Percentiles rank a stretch among this genome's conserved stretches.
phyloP scores from a whole-genome alignment of 2,329 filamentous ascomycete genomes.

The Fusarium subglutinans region DNA sequence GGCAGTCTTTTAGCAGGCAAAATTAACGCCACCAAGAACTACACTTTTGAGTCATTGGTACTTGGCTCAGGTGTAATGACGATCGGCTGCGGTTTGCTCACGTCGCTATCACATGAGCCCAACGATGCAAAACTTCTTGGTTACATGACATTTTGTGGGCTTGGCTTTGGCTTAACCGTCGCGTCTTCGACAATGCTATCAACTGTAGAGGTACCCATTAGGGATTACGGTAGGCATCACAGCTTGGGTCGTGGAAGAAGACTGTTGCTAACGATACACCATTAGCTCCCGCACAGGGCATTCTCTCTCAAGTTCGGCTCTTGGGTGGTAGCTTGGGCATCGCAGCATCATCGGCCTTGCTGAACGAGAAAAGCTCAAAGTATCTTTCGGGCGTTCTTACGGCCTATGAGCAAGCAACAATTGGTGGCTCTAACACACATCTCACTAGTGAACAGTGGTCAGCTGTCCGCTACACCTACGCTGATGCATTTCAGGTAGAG shows the following conservation, averaged over 20 bases:
- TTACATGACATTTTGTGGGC: slow-evolving; percentile 60
- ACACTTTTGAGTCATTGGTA: slow-evolving; percentile 55
- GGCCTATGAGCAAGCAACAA: slow-evolving; percentile 41
- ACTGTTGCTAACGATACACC: slow-evolving; percentile 17
- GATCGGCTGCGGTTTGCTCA: slow-evolving; percentile 59
- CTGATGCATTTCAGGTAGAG: slow-evolving; percentile 55
- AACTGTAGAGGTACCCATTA: slow-evolving; percentile 51
- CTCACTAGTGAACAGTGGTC: slow-evolving; percentile 44
- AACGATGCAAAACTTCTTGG: slow-evolving; percentile 59
- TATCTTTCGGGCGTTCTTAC: slow-evolving; percentile 44
- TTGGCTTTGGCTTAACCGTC: slow-evolving; percentile 62
- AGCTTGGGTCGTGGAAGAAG: neutral
- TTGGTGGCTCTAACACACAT: slow-evolving; percentile 32
- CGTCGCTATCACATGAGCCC: slow-evolving; percentile 44
- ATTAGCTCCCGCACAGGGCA: slow-evolving; percentile 61
- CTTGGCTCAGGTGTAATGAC: slow-evolving; percentile 54
- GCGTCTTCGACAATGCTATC: slow-evolving; percentile 59
- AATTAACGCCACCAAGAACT: slow-evolving; percentile 54
- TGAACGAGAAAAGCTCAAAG: slow-evolving; percentile 46
- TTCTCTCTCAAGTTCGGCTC: slow-evolving; percentile 61
- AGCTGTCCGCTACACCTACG: slow-evolving; percentile 52
- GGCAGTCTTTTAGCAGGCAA: slow-evolving; percentile 55
- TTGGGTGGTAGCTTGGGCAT: slow-evolving; percentile 65
- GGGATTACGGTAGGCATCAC: slow-evolving; percentile 54
- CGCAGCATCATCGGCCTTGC: slow-evolving; percentile 60